These are phyloP conservation scores for Themeda triandra DNA, from an alignment of 176 grass and related monocot genomes.

Conservation along the genomic window DNA sequence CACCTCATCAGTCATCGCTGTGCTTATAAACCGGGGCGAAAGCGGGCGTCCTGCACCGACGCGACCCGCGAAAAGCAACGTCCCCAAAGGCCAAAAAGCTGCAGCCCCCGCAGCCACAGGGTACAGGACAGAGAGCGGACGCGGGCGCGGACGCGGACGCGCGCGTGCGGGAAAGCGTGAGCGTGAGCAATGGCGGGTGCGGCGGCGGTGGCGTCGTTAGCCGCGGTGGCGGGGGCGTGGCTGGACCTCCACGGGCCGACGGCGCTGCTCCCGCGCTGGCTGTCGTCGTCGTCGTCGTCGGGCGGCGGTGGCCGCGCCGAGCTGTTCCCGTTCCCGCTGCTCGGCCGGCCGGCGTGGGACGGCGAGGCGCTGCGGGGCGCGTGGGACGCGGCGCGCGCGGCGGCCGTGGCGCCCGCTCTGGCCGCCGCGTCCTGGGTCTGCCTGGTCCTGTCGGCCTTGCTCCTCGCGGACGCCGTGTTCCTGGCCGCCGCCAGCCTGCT, in stretches of 20 bases:
- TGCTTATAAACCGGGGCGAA: not conserved
- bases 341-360: not conserved
- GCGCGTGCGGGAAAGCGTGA: not conserved
- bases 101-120: not conserved
- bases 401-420: constrained; percentile 64
- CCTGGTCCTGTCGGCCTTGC: constrained; percentile 70
- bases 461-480: constrained; percentile 64
- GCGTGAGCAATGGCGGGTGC: constrained; percentile 19
- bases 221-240: not conserved
- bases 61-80: constrained; percentile 17
- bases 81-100: not conserved
- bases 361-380: not conserved
- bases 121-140: not conserved
- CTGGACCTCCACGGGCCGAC: not conserved
- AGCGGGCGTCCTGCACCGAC: not conserved
- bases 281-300: not conserved
- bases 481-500: constrained; percentile 59
- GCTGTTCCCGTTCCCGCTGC: not conserved
- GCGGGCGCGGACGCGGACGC: no score
- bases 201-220: not conserved
- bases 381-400: constrained; percentile 51
- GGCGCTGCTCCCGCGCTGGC: not conserved
- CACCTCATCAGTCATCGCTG: not conserved
- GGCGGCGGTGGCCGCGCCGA: not conserved
- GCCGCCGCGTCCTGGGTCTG: constrained; percentile 33